Conservation (phyloP, 2,329 filamentous ascomycete genomes). For the Trichoderma harzianum region DNA sequence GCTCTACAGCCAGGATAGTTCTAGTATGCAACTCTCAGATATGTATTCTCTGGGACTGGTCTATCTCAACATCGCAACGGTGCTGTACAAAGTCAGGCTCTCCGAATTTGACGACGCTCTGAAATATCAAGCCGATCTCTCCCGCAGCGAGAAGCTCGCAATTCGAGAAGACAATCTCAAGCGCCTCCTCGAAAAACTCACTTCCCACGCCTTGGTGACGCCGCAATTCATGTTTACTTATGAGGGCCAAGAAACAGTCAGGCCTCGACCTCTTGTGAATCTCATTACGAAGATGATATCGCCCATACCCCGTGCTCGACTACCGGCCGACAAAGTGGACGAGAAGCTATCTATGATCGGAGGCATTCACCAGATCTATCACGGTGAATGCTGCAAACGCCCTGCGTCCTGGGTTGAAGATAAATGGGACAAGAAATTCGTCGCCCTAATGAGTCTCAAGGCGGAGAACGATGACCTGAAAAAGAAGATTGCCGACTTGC, state of each 20-base stretch:
- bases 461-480: constrained; percentile 34
- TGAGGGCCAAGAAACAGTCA: constrained; percentile 37
- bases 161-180: constrained; percentile 35
- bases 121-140: constrained; percentile 27
- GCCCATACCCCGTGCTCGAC: constrained; percentile 31
- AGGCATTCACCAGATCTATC: constrained; percentile 47
- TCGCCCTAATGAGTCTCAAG: constrained; percentile 28
- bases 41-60: constrained; percentile 48
- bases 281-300: constrained; percentile 38
- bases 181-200: constrained; percentile 34
- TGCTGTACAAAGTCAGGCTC: constrained; percentile 40
- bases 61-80: constrained; percentile 42
- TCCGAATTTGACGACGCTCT: constrained; percentile 40
- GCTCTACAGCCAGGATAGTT: constrained; percentile 35
- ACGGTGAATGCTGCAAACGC: constrained; percentile 44
- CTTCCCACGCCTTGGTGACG: constrained; percentile 32
- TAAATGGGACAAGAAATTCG: constrained; percentile 37
- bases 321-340: constrained; percentile 37
- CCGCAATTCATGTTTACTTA: constrained; percentile 38
- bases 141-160: constrained; percentile 32
- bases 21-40: constrained; percentile 47
- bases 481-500: constrained; percentile 35
- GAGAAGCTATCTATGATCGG: constrained; percentile 43
- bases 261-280: constrained; percentile 39
- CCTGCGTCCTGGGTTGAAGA: constrained; percentile 36